A percentile compares a stretch with the other conserved stretches of the same genome.
These are phyloP conservation scores for Salmacisia buchloeana DNA, from an alignment of 1,284 basidiomycete species.

Conservation along the genomic window DNA sequence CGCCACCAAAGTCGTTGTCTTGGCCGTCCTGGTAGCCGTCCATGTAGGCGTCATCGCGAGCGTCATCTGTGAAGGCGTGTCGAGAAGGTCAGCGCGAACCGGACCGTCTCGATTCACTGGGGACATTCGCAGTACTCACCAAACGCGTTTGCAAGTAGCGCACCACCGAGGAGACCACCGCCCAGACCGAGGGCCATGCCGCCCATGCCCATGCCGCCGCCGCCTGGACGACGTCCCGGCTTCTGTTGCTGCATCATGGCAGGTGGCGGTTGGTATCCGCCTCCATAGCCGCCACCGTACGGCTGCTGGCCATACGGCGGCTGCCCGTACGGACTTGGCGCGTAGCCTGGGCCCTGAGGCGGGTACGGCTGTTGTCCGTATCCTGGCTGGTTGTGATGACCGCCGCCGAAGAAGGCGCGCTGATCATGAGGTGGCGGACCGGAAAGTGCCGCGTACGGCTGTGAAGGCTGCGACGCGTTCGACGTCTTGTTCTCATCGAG, in stretches of 20 bases:
- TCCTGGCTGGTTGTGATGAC: slow-evolving; percentile 9
- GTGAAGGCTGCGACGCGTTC: slow-evolving; percentile 7
- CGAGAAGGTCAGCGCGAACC: neutral
- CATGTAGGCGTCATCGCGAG: slow-evolving; percentile 38
- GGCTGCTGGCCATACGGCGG: slow-evolving; percentile 27
- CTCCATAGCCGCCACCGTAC: neutral
- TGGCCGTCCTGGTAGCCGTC: slow-evolving; percentile 42
- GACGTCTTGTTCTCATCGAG: slow-evolving; percentile 23
- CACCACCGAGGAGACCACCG: slow-evolving; percentile 24
- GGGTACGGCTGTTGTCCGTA: slow-evolving; percentile 18
- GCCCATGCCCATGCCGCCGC: slow-evolving; percentile 21
- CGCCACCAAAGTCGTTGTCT: slow-evolving; percentile 17
- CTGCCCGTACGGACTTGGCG: neutral
- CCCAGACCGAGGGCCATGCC: slow-evolving; percentile 35
- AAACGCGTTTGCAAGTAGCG: slow-evolving; percentile 12
- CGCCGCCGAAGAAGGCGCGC: slow-evolving; percentile 17
- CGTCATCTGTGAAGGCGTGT: slow-evolving; percentile 15
- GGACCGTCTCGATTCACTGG: neutral
- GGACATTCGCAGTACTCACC: slow-evolving; percentile 12
- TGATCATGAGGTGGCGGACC: slow-evolving; percentile 27
- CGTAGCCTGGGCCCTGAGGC: neutral
- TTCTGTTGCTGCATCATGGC: slow-evolving; percentile 11
- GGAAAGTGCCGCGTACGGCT: slow-evolving; percentile 25
- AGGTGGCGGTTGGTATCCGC: slow-evolving; percentile 20
- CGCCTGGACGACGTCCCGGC: neutral